A percentile compares a stretch with the other conserved stretches of the same genome.
Conservation (phyloP, 768 basidiomycete species). For the Obba rivulosa region DNA sequence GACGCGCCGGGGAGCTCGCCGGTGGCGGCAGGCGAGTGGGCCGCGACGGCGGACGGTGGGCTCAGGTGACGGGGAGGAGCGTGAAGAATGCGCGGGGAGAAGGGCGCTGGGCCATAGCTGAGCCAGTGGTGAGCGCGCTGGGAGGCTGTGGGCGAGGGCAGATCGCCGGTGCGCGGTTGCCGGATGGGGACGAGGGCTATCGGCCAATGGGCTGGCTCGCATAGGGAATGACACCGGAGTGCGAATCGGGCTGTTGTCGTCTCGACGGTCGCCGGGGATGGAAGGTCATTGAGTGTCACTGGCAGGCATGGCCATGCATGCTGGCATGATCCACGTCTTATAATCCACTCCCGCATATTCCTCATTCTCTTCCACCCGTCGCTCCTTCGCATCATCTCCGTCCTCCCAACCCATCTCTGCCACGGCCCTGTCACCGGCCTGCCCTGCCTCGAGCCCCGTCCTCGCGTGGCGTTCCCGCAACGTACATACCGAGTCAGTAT, state of each 20-base stretch:
- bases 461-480: not conserved
- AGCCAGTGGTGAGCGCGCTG: too few species aligned
- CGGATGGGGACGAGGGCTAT: not conserved
- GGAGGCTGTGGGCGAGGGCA: not conserved
- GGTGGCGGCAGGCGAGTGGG: not conserved
- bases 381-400: not conserved
- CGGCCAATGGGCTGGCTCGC: too few species aligned
- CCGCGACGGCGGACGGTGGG: conserved; percentile 1
- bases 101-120: not conserved
- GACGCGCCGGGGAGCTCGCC: too few species aligned
- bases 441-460: not conserved
- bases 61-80: conserved; percentile 3
- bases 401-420: not conserved
- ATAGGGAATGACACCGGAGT: not conserved
- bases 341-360: not conserved
- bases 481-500: not conserved
- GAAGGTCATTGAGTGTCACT: too few species aligned
- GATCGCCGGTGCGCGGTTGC: not conserved
- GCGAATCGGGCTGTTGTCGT: conserved; percentile 7
- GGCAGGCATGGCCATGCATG: too few species aligned
- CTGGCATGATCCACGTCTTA: not conserved
- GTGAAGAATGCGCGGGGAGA: too few species aligned
- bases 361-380: not conserved
- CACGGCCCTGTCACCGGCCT: conserved; percentile 4
- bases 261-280: not conserved